Conservation (phyloP, 2,329 filamentous ascomycete genomes). For the Fusarium chaquense region DNA sequence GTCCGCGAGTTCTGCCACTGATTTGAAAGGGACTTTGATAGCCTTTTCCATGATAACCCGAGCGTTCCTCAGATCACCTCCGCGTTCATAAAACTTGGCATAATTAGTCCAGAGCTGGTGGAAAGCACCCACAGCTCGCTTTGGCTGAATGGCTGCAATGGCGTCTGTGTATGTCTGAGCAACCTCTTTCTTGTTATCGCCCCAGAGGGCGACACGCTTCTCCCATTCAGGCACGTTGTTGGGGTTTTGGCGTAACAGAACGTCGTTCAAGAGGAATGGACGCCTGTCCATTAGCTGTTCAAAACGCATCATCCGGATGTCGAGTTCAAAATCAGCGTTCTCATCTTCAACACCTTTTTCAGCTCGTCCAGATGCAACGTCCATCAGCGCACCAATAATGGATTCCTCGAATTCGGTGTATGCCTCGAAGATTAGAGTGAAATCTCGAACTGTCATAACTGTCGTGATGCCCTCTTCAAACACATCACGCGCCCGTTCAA, state of each 20-base stretch:
- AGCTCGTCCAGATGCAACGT: constrained; percentile 82
- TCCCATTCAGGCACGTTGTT: constrained; percentile 98
- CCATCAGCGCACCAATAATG: constrained; percentile 91
- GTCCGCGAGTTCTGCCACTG: constrained; percentile 94
- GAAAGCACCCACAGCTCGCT: constrained; percentile 92
- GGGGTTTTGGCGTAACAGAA: constrained; percentile 92
- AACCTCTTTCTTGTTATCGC: constrained; percentile 89
- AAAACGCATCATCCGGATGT: constrained; percentile 97
- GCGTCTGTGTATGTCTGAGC: constrained; percentile 96
- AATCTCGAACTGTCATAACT: constrained; percentile 98
- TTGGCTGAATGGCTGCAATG: constrained; percentile 91
- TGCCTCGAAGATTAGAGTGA: constrained; percentile 94
- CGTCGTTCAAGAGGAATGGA: constrained; percentile 96
- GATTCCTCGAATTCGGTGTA: constrained; percentile 98
- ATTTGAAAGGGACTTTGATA: constrained; percentile 97
- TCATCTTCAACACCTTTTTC: constrained; percentile 82
- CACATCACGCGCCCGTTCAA: constrained; percentile 90
- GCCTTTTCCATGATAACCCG: constrained; percentile 97
- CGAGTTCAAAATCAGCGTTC: constrained; percentile 91
- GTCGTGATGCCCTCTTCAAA: constrained; percentile 98
- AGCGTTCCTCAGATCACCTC: constrained; percentile 85
- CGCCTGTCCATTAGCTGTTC: constrained; percentile 98
- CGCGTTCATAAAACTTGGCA: constrained; percentile 94
- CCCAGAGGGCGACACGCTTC: constrained; percentile 95
- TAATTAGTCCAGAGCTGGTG: constrained; percentile 97